Base-by-base conservation (phyloP, 768 basidiomycete species). In the Phaeotremella skinneri region DNA sequence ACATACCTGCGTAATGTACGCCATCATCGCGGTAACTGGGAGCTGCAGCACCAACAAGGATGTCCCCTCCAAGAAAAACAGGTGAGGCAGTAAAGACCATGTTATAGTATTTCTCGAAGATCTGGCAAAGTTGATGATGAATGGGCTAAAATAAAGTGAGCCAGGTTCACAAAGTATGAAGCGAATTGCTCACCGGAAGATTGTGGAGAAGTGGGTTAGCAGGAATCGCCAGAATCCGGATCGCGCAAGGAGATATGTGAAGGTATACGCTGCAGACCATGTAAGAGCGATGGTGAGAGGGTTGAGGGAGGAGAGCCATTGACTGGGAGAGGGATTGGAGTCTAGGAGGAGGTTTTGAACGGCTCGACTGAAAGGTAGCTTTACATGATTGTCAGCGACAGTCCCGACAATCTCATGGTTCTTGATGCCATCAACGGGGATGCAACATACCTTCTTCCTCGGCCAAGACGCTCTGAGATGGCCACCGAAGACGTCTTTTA, bases 1-100 rank as follows among this genome's bases (percentile, higher is more conserved):
- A 49, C 71, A 56, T 39, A 76, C 75, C 51, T 69, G 62, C 1
- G 63, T 69, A 17, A 73, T 49, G 50, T 70, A 70, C 7, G 72
- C 65, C 37, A 62, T 67, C 26, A 76, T 63, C 17, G 62, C 71
- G 13, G 66, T 63, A 2, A 52, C 23, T 21, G 55, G 71, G 48
- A 60, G n/a, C 39, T 63, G 53, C 31, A 63, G 41, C 29, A 62
- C 58, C 2, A 59, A 13, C 4, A 70, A 31, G 2, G 64, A 49
- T n/a, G 63, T 61, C 4, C 65, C 11, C 16, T 64, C 34, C 52
- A 70, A 27, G 2, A 64, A 32, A 2, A 64, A 17, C 13, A 70
- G 50, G 27, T 73, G 66, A 17, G 50, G 56, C 2, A 58, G 25
- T 0, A 70, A 27, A 4, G 62, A 57, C 47, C 53, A 53, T 2